These are phyloP conservation scores for Raffaelea ambrosiae DNA, from an alignment of 2,329 filamentous ascomycete species.

Conservation along the genomic window DNA sequence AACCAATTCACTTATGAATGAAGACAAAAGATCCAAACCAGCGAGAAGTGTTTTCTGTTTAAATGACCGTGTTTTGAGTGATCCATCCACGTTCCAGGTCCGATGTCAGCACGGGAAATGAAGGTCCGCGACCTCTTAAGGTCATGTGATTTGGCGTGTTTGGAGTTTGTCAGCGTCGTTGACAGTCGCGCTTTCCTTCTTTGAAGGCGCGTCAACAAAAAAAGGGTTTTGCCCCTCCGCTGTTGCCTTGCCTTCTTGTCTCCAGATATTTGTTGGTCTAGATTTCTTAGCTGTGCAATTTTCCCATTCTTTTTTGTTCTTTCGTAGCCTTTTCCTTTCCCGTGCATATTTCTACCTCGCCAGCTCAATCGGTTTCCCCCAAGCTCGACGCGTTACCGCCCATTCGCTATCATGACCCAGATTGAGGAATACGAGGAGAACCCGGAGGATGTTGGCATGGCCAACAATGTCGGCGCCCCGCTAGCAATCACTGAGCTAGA, in stretches of 20 bases:
- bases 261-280: no score
- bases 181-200: constrained; percentile 13
- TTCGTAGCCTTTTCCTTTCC: background rate
- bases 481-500: constrained; percentile 80
- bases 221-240: constrained; percentile 1
- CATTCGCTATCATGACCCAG: constrained; percentile 29
- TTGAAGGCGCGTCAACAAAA: constrained; percentile 14
- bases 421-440: constrained; percentile 61
- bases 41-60: no score
- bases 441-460: constrained; percentile 58
- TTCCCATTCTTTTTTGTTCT: background rate
- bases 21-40: no score
- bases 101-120: background rate
- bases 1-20: no score
- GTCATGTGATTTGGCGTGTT: constrained; percentile 15
- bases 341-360: no score
- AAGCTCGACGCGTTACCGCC: background rate
- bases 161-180: constrained; percentile 7
- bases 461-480: constrained; percentile 82
- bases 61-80: no score
- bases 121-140: constrained; percentile 4
- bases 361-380: no score
- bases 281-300: background rate
- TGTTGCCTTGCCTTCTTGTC: background rate
- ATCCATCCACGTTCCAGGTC: no score